These are phyloP conservation scores for Erucastrum elatum DNA, from an alignment of 345 rosid species.

Conservation along the genomic window DNA sequence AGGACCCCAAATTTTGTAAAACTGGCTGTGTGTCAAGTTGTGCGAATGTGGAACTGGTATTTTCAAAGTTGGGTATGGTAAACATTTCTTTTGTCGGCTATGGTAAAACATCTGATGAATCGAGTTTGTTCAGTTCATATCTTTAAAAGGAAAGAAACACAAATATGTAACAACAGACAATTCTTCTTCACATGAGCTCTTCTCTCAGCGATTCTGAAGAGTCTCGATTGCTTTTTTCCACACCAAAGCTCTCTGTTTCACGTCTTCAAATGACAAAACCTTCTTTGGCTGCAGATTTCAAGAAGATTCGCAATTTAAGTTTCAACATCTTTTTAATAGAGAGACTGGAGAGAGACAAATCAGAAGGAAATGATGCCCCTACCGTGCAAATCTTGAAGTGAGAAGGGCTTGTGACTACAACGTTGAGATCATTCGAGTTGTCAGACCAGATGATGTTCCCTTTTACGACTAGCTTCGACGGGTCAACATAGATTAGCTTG, in stretches of 20 bases:
- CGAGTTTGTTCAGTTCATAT: slow-evolving; percentile 27
- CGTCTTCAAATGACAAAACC: slow-evolving; percentile 85
- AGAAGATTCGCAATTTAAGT: slow-evolving; percentile 1
- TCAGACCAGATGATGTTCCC: slow-evolving; percentile 92
- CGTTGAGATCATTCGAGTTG: slow-evolving; percentile 79
- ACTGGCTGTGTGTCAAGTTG: neutral
- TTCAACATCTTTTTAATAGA: neutral
- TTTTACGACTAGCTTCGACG: slow-evolving; percentile 73
- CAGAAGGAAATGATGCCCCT: slow-evolving; percentile 6
- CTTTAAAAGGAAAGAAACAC: neutral
- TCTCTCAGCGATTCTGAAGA: slow-evolving; percentile 74
- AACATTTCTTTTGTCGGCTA: neutral
- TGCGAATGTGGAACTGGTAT: slow-evolving; percentile 1
- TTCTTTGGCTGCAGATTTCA: slow-evolving; percentile 76
- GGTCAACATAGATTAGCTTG: slow-evolving; percentile 87
- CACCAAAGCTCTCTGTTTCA: slow-evolving; percentile 85
- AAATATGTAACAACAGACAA: slow-evolving; percentile 5
- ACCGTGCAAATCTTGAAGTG: slow-evolving; percentile 94
- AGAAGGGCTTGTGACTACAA: slow-evolving; percentile 80
- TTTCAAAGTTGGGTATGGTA: slow-evolving; percentile 8
- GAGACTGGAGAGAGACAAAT: neutral
- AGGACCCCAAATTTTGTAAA: too few relatives aligned
- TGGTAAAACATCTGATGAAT: slow-evolving; percentile 19
- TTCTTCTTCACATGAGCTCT: slow-evolving; percentile 14
- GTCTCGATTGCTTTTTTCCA: slow-evolving; percentile 96